A percentile compares a stretch with the other conserved stretches of the same genome.
Conservation (phyloP, 2,329 filamentous ascomycete genomes). For the Pseudopithomyces chartarum region DNA sequence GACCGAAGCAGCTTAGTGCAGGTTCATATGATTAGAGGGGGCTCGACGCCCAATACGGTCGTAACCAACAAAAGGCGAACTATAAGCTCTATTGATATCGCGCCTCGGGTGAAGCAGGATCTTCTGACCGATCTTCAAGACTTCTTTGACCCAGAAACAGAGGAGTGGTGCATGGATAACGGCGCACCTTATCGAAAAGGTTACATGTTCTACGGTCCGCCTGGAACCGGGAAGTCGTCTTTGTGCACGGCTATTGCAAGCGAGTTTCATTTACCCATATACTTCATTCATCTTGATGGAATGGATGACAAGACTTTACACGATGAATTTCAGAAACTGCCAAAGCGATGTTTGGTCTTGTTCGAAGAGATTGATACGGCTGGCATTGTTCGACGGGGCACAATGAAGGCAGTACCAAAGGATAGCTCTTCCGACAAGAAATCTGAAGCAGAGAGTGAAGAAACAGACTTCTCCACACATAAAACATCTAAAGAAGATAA, state of each 20-base stretch:
- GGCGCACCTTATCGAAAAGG: slow-evolving; percentile 28
- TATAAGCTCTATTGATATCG: background rate
- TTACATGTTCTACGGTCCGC: slow-evolving; percentile 43
- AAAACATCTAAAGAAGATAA: too few species aligned
- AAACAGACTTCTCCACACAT: too few species aligned
- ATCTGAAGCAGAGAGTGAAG: background rate
- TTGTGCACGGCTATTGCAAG: slow-evolving; percentile 43
- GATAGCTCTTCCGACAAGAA: background rate
- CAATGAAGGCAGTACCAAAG: background rate
- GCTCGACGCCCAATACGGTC: background rate
- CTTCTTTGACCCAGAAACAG: background rate
- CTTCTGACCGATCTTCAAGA: background rate
- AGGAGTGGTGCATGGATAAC: background rate
- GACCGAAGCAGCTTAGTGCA: background rate
- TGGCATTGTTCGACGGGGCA: background rate
- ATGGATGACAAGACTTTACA: slow-evolving; percentile 11
- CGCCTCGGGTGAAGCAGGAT: background rate
- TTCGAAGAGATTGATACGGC: slow-evolving; percentile 26
- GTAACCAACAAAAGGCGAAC: background rate
- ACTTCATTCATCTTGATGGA: slow-evolving; percentile 7
- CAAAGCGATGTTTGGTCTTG: slow-evolving; percentile 15
- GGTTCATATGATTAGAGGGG: background rate
- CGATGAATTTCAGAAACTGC: slow-evolving; percentile 11
- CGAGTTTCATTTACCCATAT: slow-evolving; percentile 42
- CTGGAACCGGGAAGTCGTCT: slow-evolving; percentile 51